Evolutionary conservation across 2,329 filamentous ascomycete genomes (phyloP).

Genomic region (Alternaria gansuensis): DNA sequence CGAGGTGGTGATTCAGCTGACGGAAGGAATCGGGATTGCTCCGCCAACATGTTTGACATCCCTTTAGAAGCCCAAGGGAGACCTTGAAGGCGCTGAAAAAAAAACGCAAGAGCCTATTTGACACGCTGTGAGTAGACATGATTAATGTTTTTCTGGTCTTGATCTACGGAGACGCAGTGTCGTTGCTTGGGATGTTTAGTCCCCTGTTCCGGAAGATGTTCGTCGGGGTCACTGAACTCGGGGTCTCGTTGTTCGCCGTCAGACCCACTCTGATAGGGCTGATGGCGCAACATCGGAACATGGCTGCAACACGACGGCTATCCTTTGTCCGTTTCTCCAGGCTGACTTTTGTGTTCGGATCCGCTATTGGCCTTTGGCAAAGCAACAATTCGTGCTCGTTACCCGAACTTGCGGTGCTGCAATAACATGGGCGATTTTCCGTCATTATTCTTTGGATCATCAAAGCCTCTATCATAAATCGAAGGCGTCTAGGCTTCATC

Average conservation of each 20-base stretch:
- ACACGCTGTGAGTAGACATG: accelerated
- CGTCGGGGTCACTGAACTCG: conserved; percentile 27
- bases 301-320: neutral
- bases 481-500: neutral
- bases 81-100: neutral
- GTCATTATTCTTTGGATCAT: neutral
- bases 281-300: conserved; percentile 4
- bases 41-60: neutral
- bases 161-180: neutral
- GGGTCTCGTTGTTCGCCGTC: conserved; percentile 17
- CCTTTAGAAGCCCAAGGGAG: neutral
- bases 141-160: neutral
- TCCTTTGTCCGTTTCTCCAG: neutral
- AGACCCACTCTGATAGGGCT: conserved; percentile 20
- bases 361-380: neutral
- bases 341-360: neutral
- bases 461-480: neutral
- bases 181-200: neutral
- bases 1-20: conserved; percentile 17
- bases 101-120: neutral
- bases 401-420: neutral
- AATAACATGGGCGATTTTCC: neutral
- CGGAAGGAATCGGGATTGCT: conserved; percentile 26
- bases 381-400: neutral
- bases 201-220: conserved; percentile 26